Evolutionary conservation across 2,329 filamentous ascomycete species (phyloP), one percentile per base, ranked within the genome.

Genomic region (Sodiomyces alkalinus): DNA sequence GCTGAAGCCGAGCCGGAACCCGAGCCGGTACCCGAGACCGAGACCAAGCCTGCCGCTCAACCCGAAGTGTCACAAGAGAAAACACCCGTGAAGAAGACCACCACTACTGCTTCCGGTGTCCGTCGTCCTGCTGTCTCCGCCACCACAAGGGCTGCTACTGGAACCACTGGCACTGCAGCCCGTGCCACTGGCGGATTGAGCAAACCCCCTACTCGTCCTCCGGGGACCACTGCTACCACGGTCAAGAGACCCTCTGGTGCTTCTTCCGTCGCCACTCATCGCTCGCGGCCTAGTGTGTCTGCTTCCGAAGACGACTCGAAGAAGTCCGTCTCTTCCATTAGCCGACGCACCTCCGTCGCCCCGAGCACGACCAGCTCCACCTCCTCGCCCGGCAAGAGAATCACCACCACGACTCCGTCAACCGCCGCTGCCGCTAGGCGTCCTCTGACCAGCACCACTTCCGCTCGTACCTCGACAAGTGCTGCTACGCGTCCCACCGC

Each of bases 281-380:
- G 50, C 36, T 56, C 59, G 26, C 58, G 57, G n/a, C 51, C 60
- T 19, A 60, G 56, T 28, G 49, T 60, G 29, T 64, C 62, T 34
- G 53, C 56, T 28, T 62, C 60, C 31, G 62, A 65, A 35, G 62
- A 65, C 39, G 62, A 66, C 33, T 46, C 44, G 36, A 62, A 56
- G 48, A 62, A 53, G 41, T 45, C 57, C 4, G 46, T 43, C 14
- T 41, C 57, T 33, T 51, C 51, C 6, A 46, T 51, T 20, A 47
- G 56, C 12, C 52, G 60, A 28, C 53, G 60, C 36, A 51, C 57
- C 12, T 64, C 59, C 30, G 45, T 59, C 15, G 47, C 55, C 31
- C 51, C 54, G 15, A 56, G 53, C 40, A 48, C 51, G 5, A 39
- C 43, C 34, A 49, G 51, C 33, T 36, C 53, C 5, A 29, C 42